These are phyloP conservation scores for Incumbomyces delicatus DNA, from an alignment of 2,329 filamentous ascomycete genomes.

Conservation along the genomic window DNA sequence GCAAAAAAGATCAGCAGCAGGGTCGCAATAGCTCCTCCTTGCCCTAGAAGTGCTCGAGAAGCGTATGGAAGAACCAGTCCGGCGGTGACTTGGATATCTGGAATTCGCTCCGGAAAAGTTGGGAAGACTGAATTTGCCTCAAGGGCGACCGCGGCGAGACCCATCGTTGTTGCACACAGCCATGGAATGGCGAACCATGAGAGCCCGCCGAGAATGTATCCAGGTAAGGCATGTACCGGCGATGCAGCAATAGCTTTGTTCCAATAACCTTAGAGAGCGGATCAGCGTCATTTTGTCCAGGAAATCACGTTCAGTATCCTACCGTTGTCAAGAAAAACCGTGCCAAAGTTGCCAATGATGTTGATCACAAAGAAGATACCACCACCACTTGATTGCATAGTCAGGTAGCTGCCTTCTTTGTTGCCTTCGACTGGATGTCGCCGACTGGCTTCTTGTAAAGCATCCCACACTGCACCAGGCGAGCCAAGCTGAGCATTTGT, in stretches of 20 bases:
- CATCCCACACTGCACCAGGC: conserved; percentile 67
- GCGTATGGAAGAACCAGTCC: conserved; percentile 79
- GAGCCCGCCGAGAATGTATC: conserved; percentile 80
- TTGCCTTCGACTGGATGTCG: conserved; percentile 71
- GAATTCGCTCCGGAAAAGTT: conserved; percentile 57
- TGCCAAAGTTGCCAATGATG: conserved; percentile 70
- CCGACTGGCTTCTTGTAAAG: conserved; percentile 57
- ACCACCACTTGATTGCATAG: conserved; percentile 72
- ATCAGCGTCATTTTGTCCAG: no score
- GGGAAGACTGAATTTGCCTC: conserved; percentile 57
- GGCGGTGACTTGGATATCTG: conserved; percentile 63
- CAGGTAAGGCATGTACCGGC: conserved; percentile 74
- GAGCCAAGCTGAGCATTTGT: conserved; percentile 63
- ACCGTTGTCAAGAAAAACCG: conserved; percentile 72
- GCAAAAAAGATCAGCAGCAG: conserved; percentile 82
- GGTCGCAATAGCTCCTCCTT: conserved; percentile 68
- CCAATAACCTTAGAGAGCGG: conserved; percentile 49
- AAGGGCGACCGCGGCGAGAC: conserved; percentile 68
- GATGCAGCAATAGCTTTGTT: conserved; percentile 88
- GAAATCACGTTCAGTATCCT: no score
- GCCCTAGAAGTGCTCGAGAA: conserved; percentile 71
- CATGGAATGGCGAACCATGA: conserved; percentile 91
- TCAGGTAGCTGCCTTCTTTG: conserved; percentile 72
- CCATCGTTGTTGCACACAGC: conserved; percentile 82
- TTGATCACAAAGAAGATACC: conserved; percentile 89